Percentiles rank a stretch among this genome's conserved stretches.
phyloP scores from a whole-genome alignment of 148 eudicot genomes.

The Amaranthus cruentus region DNA sequence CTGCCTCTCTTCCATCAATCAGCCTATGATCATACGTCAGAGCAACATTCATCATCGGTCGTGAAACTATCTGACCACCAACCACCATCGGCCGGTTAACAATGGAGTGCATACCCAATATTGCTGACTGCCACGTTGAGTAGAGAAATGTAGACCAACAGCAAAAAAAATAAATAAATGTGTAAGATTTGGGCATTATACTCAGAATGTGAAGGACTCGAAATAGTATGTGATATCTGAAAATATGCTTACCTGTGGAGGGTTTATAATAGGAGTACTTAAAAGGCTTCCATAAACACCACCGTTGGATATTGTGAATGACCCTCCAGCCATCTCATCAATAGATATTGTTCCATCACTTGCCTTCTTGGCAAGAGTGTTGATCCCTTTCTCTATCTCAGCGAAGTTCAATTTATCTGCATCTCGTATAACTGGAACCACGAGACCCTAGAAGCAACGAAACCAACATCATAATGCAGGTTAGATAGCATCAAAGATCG shows the following conservation, averaged over 20 bases:
- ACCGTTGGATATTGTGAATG: conserved; percentile 92
- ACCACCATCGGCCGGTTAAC: conserved; percentile 52
- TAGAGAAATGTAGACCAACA: neutral
- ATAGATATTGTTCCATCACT: conserved; percentile 73
- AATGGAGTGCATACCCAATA: conserved; percentile 56
- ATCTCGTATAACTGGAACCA: conserved; percentile 86
- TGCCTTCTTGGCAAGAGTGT: conserved; percentile 85
- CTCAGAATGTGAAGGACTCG: neutral
- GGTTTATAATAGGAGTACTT: conserved; percentile 95
- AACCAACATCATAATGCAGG: neutral
- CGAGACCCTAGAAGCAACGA: conserved; percentile 59
- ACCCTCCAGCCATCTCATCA: conserved; percentile 96
- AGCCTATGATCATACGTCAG: conserved; percentile 95
- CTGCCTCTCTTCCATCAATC: conserved; percentile 98
- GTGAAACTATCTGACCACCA: conserved; percentile 59
- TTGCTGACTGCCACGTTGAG: conserved; percentile 39
- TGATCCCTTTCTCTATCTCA: conserved; percentile 84
- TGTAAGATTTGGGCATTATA: neutral
- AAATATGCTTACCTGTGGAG: conserved; percentile 71
- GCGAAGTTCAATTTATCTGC: conserved; percentile 89
- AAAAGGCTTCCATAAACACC: conserved; percentile 97
- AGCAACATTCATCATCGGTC: conserved; percentile 98
- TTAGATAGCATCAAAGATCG: neutral
- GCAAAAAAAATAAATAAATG: too few species aligned
- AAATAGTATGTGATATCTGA: neutral